Evolutionary conservation across 805 yeast species (phyloP), one percentile per base, ranked within the genome.

Genomic region (Saccharomycopsis fermentans): DNA sequence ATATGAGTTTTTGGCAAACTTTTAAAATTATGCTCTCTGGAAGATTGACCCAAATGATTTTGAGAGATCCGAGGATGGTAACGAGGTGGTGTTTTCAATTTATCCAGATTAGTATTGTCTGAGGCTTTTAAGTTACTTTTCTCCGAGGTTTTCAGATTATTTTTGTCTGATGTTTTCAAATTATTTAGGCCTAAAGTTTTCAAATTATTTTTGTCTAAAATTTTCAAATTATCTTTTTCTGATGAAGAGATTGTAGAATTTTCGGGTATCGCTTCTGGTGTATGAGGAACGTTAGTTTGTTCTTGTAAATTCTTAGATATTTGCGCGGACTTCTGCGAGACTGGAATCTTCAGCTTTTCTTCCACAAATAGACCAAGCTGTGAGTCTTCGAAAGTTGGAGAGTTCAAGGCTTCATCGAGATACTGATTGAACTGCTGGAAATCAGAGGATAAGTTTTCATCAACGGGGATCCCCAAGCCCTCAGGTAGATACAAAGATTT

Each of bases 351-450:
- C 12, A 11, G 26, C n/a, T 19, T 5, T 43, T 43, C 26, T 5
- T 14, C 37, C 12, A 8, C 54, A 32, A 32, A 24, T 51, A n/a
- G 16, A n/a, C 21, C 21, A 14, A 9, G 21, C n/a, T 9, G 37
- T 26, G 24, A 26, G 6, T 5, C 11, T 32, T 51, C 37, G 29
- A 27, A 27, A 14, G 54, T 17, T 26, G 27, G 26, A 16, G 57
- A 35, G n/a, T 24, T 47, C n/a, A 43, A 21, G 2, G 50, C 50
- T 2, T 24, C 50, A 54, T 58, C 59, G 17, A 58, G 54, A 37
- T 50, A 58, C 19, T 16, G n/a, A 40, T 58, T 58, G 32, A 58
- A 58, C 32, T 52, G 26, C 12, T 55, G 55, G 34, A 58, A 58
- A 43, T 43, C 50, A 11, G 50, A 21, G 4, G 27, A 24, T 9